Evolutionary conservation across 371 early-diverging fungal species (phyloP), one percentile per base, ranked within the genome.

Genomic region (Lichtheimia ornata): DNA sequence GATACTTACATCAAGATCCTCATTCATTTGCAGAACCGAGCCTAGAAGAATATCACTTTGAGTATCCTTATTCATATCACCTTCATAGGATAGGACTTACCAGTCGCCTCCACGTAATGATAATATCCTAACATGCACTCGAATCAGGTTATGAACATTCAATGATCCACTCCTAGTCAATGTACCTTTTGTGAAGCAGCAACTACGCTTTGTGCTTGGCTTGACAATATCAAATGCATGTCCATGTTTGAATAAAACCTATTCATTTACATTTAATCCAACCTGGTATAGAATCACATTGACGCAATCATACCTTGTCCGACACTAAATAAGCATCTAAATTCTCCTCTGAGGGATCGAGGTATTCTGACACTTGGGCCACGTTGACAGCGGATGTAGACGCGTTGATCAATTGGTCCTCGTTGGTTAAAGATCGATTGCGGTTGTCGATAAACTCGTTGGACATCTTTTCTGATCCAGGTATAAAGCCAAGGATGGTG

Each of bases 171-270:
- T 47, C 40, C 41, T 50, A 30, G 20, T 56, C 22, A n/a, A 50
- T 18, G 28, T 50, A 74, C 84, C 90, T 72, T 94, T 94, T 12
- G 94, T 94, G 66, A 94, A 94, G 66, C 94, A 94, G 58, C 91
- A 92, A 25, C 91, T 86, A 25, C 90, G 78, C 27, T 65, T 77
- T 9, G 77, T 81, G 20, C 70, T 65, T 4, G 84, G 83, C 44
- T 87, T 88, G 7, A 92, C 90, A 41, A 93, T 88, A 69, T 93
- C 94, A 74, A 89, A 84, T 13, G 85, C 79, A 40, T 83, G 75
- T 4, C 84, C 82, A 44, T 88, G 82, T 56, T 86, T 89, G 7
- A 82, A 63, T 11, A 89, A 68, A 0, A 81, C 70, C 78, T 84
- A 67, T 9, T n/a, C 68, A 55, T 35, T 64, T 17, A 22, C 35